A percentile compares a stretch with the other conserved stretches of the same genome.
phyloP scores from a whole-genome alignment of 441 rosid species.

The Kokia cookei region DNA sequence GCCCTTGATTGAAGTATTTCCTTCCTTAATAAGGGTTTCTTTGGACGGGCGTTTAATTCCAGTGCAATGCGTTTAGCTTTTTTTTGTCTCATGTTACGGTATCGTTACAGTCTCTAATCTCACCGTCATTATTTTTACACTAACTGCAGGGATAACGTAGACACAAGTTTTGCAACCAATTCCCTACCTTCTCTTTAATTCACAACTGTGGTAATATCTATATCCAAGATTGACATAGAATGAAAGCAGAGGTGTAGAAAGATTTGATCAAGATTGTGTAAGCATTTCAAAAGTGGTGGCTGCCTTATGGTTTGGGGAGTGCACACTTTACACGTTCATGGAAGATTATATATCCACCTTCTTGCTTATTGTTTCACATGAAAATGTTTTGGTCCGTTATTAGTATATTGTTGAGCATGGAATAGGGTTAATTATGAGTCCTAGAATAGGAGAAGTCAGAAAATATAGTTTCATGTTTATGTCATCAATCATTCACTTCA shows the following conservation, averaged over 20 bases:
- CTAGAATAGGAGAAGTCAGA: neutral
- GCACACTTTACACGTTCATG: neutral
- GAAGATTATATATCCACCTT: neutral
- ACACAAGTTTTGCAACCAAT: too few relatives aligned
- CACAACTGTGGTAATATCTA: too few relatives aligned
- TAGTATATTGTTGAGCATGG: neutral
- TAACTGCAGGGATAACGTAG: too few relatives aligned
- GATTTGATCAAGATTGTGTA: too few relatives aligned
- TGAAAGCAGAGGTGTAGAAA: too few relatives aligned
- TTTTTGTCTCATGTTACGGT: accelerated
- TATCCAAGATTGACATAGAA: too few relatives aligned
- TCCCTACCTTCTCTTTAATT: too few relatives aligned
- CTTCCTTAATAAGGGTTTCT: too few relatives aligned
- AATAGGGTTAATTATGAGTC: neutral
- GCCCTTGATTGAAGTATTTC: too few relatives aligned
- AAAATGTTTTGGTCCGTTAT: neutral
- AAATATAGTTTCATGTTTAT: neutral
- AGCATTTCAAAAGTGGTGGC: neutral
- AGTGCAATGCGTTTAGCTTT: too few relatives aligned
- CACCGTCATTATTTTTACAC: accelerated
- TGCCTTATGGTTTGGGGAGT: neutral
- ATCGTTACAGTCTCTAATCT: too few relatives aligned
- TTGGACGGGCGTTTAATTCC: accelerated
- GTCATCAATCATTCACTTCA: neutral
- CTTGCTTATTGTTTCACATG: neutral